Evolutionary conservation across 345 rosid species (phyloP).

Genomic region (Lumnitzera racemosa): DNA sequence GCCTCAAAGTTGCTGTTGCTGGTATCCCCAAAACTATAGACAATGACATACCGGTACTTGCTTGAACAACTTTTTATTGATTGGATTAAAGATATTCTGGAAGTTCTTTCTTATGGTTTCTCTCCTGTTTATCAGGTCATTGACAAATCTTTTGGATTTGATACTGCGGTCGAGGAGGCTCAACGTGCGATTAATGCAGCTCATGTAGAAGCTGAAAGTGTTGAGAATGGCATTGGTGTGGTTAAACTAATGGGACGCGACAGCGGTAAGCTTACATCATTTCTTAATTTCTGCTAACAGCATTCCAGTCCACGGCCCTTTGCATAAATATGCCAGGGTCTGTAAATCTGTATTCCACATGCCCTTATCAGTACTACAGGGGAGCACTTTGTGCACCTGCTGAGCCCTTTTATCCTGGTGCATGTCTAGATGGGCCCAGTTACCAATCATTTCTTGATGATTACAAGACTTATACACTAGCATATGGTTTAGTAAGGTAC

Average conservation of each 20-base stretch:
- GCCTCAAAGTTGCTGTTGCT: conserved; percentile 69
- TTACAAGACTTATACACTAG: too few relatives aligned
- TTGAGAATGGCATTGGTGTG: conserved; percentile 73
- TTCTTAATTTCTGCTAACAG: conserved; percentile 2
- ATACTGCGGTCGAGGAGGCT: conserved; percentile 96
- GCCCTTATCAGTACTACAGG: too few relatives aligned
- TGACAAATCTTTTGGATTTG: conserved; percentile 86
- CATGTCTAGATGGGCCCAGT: too few relatives aligned
- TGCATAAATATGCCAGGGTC: too few relatives aligned
- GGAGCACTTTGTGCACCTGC: too few relatives aligned
- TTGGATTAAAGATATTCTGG: conserved; percentile 7
- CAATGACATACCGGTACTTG: conserved; percentile 65
- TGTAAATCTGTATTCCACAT: too few relatives aligned
- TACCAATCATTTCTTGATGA: too few relatives aligned
- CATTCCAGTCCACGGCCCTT: neutral
- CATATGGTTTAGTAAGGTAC: too few relatives aligned
- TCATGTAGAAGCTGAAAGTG: conserved; percentile 81
- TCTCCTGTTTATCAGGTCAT: conserved; percentile 36
- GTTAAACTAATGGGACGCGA: conserved; percentile 93
- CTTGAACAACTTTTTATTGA: conserved; percentile 1
- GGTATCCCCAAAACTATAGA: conserved; percentile 80
- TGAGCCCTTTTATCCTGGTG: too few relatives aligned
- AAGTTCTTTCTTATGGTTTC: neutral
- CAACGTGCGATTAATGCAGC: conserved; percentile 93
- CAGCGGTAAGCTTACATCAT: conserved; percentile 46